Base-by-base conservation (phyloP, 2,329 filamentous ascomycete genomes). In the Colletotrichum filicis region DNA sequence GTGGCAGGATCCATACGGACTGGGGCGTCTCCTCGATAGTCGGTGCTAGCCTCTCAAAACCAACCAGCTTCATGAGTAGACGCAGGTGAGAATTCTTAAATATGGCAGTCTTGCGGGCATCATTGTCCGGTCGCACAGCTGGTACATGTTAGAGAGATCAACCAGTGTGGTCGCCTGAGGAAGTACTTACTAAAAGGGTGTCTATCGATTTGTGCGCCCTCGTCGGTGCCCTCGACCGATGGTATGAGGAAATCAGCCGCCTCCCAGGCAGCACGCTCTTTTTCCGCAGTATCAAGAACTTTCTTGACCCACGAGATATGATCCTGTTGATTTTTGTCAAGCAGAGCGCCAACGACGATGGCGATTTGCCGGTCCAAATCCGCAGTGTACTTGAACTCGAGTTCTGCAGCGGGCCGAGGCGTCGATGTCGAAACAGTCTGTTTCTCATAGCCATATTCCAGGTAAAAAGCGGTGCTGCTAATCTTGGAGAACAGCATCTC, bases 401-500 rank as follows among this genome's bases (percentile, higher is more conserved):
- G 86, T 79, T 97, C 94, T 12, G 94, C 93, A 0, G 92, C 95
- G 4, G 94, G 90, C 76, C 90, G 90, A 11, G 92, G 89, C 56
- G 91, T 88, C n/a, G 82, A 79, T 22, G 88, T 86, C 24, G 89
- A 88, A 28, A 92, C 80, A 0, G 92, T 90, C 76, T 96, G 95
- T 79, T 92, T 94, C 78, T 98, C 95, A 77, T 94, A 93, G 0
- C 97, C 97, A 78, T 95, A 95, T 79, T 98, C 95, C 5, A 99
- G 88, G 80, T 95, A 98, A 82, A 94, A 94, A 1, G 95, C 89
- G 0, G 94, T 98, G 58, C 90, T 89, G 64, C 92, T 92, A 70
- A 95, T 93, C 82, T 99, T 99, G 81, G 94, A 97, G 82, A 99
- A 99, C 16, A 99, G 87, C 88, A 99, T 91, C 83, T 99, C 97